Conservation (phyloP, 225 moss, liverwort and hornwort species). For the Straminergon stramineum region DNA sequence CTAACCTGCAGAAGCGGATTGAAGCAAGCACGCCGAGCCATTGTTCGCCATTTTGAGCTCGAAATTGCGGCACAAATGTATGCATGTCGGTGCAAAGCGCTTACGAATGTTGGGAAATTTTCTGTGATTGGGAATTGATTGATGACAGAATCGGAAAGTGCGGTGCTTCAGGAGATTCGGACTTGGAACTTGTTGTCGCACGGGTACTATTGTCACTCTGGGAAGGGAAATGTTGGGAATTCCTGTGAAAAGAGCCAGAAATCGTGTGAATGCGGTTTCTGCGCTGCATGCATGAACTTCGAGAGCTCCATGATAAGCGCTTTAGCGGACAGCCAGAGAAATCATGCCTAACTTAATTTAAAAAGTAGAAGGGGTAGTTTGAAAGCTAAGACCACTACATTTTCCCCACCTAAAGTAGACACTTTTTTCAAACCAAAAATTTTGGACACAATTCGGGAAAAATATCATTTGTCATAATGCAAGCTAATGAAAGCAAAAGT, state of each 20-base stretch:
- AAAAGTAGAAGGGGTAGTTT: background rate
- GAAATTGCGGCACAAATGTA: too few relatives aligned
- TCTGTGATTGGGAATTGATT: background rate
- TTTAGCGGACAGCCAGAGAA: background rate
- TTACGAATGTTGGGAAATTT: background rate
- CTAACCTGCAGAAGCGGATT: background rate
- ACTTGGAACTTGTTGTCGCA: background rate
- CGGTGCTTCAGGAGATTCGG: background rate
- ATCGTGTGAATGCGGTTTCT: background rate
- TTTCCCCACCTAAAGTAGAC: background rate
- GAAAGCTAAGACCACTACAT: background rate
- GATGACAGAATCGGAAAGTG: background rate
- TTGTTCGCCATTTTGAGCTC: background rate
- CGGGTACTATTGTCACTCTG: background rate
- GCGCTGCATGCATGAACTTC: background rate
- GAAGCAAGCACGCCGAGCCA: background rate
- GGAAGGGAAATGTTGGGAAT: background rate
- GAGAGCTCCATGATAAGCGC: background rate
- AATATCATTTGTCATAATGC: too few relatives aligned
- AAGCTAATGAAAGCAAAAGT: background rate
- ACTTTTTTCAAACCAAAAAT: background rate
- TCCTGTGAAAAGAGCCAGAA: background rate
- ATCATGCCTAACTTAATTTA: background rate
- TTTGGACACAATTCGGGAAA: accelerated
- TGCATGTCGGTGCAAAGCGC: background rate